Evolutionary conservation across 2,329 filamentous ascomycete genomes (phyloP), one percentile per base, ranked within the genome.

Genomic region (Teratosphaeria gauchensis): DNA sequence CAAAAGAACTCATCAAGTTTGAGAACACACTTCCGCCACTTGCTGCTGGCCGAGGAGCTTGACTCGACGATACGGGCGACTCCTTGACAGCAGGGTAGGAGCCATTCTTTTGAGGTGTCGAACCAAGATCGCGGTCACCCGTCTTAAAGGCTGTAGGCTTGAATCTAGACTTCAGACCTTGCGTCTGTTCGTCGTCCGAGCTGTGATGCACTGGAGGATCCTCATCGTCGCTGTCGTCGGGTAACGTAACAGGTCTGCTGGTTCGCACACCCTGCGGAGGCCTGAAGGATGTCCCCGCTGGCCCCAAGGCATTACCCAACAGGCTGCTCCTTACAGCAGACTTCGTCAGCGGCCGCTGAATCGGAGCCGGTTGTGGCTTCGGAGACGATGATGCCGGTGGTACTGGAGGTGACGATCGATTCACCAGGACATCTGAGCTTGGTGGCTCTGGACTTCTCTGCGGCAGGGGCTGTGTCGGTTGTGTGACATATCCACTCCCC

Each of bases 351-450:
- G 64, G 59, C 57, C n/a, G 62, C 58, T 68, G 57, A 8, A 63
- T 61, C 7, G 67, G 63, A 33, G 62, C 35, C 24, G 64, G 64
- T 46, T 57, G 56, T 14, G 62, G 58, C 21, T 70, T 71, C 38
- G 74, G 71, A n/a, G 75, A 72, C 38, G 76, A 69, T 14, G 75
- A 71, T n/a, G 77, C 73, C 60, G 51, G 28, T 12, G 11, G 51
- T 28, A 54, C 8, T 48, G 57, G 19, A 16, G 82, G 92, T 0
- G 92, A 96, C 2, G 92, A 96, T n/a, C 90, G 89, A 32, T 87
- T 86, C 2, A 96, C 92, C 72, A 96, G 92, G 58, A 96, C 77
- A 55, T 70, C 65, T 4, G 55, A 81, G 70, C 42, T 79, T 28
- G 54, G 62, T 48, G 58, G 58, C 6, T 21, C 16, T 19, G 51